Percentiles rank a stretch among this genome's conserved stretches.
Evolutionary conservation across 2,329 filamentous ascomycete genomes (phyloP).

Genomic region (Penicillium sp.): DNA sequence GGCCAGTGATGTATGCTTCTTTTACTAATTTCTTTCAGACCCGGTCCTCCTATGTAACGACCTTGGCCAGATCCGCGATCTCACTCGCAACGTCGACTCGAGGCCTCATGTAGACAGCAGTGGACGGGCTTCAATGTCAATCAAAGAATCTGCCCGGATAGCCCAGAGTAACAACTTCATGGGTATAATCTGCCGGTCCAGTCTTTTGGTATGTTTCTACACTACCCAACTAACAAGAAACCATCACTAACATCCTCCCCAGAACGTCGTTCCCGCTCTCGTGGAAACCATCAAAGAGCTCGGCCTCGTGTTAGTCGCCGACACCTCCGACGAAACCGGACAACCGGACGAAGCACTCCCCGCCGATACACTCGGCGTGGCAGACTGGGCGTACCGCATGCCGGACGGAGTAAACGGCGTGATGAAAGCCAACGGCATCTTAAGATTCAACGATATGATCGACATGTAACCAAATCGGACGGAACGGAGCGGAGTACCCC

Average conservation of each 20-base stretch:
- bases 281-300: conserved; percentile 94
- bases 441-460: conserved; percentile 92
- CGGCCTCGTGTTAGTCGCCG: conserved; percentile 87
- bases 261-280: conserved; percentile 92
- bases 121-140: conserved; percentile 76
- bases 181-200: conserved; percentile 89
- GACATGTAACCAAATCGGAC: conserved; percentile 68
- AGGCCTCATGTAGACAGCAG: conserved; percentile 59
- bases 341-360: conserved; percentile 31
- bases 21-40: conserved; percentile 53
- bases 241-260: conserved; percentile 18
- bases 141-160: conserved; percentile 93
- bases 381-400: conserved; percentile 56
- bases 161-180: conserved; percentile 97
- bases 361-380: conserved; percentile 35
- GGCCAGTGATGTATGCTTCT: too few species aligned
- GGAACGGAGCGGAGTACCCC: too few species aligned
- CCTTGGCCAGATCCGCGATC: conserved; percentile 63
- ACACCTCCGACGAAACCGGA: conserved; percentile 68
- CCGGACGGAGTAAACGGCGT: conserved; percentile 87
- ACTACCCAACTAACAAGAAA: background rate
- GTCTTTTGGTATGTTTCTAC: conserved; percentile 70
- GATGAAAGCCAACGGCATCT: conserved; percentile 80
- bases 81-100: conserved; percentile 40
- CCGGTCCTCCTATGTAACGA: conserved; percentile 96